A percentile compares a stretch with the other conserved stretches of the same genome.
These are phyloP conservation scores for Aspergillus unguis DNA, from an alignment of 2,329 filamentous ascomycete species.

Conservation along the genomic window DNA sequence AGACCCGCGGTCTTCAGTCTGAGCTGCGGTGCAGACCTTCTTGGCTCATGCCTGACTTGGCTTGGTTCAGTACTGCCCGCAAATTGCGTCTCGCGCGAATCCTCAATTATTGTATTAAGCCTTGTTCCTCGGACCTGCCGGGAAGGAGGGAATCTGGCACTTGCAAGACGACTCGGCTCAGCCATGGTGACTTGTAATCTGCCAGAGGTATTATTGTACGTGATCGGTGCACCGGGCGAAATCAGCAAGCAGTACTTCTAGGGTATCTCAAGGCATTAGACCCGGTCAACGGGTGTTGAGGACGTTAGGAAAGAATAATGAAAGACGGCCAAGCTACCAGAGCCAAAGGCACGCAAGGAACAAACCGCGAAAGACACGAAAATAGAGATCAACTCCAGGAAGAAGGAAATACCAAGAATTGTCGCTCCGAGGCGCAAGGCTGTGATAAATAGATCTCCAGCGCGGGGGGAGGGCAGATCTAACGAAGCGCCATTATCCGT, in stretches of 20 bases:
- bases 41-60: conserved; percentile 2
- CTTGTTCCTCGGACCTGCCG: conserved; percentile 57
- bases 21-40: conserved; percentile 27
- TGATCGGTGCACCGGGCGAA: conserved; percentile 15
- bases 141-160: conserved; percentile 51
- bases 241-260: conserved; percentile 19
- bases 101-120: conserved; percentile 66
- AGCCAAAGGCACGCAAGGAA: conserved; percentile 27
- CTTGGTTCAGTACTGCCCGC: conserved; percentile 15
- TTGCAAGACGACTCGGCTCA: conserved; percentile 47
- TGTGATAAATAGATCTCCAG: conserved; percentile 29
- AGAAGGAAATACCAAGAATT: conserved; percentile 21
- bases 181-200: conserved; percentile 39
- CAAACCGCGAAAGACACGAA: conserved; percentile 22
- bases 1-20: conserved; percentile 34
- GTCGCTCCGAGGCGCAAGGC: conserved; percentile 21
- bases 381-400: conserved; percentile 24
- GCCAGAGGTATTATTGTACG: conserved; percentile 27
- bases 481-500: conserved; percentile 18
- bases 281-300: conserved; percentile 31
- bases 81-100: conserved; percentile 38
- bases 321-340: conserved; percentile 33
- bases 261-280: conserved; percentile 29
- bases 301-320: conserved; percentile 16
- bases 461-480: conserved; percentile 16